Base-by-base conservation (phyloP, 129 eudicot species). In the Ambrosia trifida region DNA sequence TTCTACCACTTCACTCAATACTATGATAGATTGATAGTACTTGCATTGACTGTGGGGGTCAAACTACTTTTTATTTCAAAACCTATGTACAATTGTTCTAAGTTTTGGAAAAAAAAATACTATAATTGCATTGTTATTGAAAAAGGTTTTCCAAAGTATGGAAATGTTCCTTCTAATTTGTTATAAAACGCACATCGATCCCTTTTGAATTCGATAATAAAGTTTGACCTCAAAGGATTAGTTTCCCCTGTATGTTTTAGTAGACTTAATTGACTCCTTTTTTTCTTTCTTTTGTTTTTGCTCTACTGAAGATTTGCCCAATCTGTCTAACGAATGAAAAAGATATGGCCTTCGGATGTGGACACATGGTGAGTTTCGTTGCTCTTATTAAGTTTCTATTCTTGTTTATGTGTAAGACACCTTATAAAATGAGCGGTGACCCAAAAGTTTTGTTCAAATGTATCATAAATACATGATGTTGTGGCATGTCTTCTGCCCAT, bases 331-430 rank as follows among this genome's bases (percentile, higher is more conserved):
- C 85, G 38, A 86, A 89, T 35, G 86, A 70, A 28, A 89, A 86
- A 80, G 88, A 86, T 72, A 74, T 84, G 86, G 96, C 96, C 61
- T 86, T 89, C 44, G 80, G 82, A 44, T 89, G 96, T 53, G 96
- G 96, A 62, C 96, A 89, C 82, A 69, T 86, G 96, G 96, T 89
- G 75, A 83, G 89, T 47, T 46, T 28, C 43, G 17, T 36, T 47
- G 28, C 40, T 45, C 11, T 50, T 46, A 36, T 60, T 70, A 49
- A 51, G 40, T 67, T 60, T 20, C 9, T 33, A 53, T 53, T 70
- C 45, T 13, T 19, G 40, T 53, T 33, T 68, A 3, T 60, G 13
- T 40, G 8, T 49, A 28, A 8, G 24, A 11, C 54, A 35, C 18
- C 4, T 12, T 18, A 8, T 16, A 35, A 11, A 36, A 11, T 31